phyloP scores from a whole-genome alignment of 2,329 filamentous ascomycete species.

The Dactylonectria macrodidyma region DNA sequence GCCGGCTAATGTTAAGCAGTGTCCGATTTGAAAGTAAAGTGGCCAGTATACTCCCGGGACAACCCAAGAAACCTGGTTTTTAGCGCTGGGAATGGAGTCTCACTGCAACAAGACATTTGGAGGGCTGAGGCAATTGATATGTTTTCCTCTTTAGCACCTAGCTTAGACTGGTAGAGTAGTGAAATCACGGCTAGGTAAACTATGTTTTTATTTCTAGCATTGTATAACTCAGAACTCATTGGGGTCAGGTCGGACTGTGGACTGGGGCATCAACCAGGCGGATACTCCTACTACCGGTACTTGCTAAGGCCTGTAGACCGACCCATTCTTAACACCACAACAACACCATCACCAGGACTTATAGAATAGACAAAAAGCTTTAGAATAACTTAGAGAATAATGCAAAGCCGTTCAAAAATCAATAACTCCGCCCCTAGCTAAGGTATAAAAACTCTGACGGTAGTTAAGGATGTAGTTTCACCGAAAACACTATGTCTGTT shows the following conservation, averaged over 20 bases:
- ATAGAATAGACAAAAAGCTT: too few species aligned
- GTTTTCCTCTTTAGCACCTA: slow-evolving; percentile 2
- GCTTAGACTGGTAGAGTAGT: slow-evolving; percentile 1
- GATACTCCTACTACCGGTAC: neutral
- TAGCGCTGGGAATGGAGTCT: slow-evolving; percentile 1
- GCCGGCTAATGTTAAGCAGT: slow-evolving; percentile 2
- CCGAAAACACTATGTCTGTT: too few species aligned
- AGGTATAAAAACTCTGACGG: too few species aligned
- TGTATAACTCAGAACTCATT: slow-evolving; percentile 1
- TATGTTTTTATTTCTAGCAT: slow-evolving; percentile 4
- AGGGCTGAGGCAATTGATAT: slow-evolving; percentile 1
- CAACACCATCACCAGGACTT: too few species aligned
- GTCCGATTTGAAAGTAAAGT: slow-evolving; percentile 2
- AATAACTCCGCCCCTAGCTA: too few species aligned
- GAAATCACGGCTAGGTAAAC: slow-evolving; percentile 1
- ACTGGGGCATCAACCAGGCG: slow-evolving; percentile 1
- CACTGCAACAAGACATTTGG: slow-evolving; percentile 1
- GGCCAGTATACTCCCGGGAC: slow-evolving; percentile 2
- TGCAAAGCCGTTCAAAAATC: too few species aligned
- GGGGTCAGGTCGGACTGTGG: slow-evolving; percentile 2
- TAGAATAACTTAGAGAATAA: too few species aligned
- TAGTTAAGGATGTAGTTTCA: too few species aligned
- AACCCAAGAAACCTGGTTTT: slow-evolving; percentile 2
- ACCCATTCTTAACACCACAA: too few species aligned
- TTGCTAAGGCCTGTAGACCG: too few species aligned